Conservation (phyloP, 106 monocot genomes). For the Agapanthus africanus region DNA sequence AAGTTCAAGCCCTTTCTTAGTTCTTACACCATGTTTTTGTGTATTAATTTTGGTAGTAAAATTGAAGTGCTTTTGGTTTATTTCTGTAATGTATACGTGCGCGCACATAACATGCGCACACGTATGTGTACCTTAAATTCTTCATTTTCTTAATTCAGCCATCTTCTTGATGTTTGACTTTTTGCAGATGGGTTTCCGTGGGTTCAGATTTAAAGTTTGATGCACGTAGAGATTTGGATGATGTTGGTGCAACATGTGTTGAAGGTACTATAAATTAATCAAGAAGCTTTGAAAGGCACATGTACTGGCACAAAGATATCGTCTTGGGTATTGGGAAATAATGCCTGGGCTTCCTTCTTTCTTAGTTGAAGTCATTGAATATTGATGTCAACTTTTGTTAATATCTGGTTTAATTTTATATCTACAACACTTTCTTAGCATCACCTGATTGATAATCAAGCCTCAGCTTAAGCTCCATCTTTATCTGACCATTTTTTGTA, state of each 20-base stretch:
- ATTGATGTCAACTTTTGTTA: not conserved
- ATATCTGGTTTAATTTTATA: not conserved
- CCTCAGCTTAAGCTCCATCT: not conserved
- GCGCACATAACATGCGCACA: no score
- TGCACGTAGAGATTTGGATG: conserved; percentile 97
- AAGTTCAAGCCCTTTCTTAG: not conserved
- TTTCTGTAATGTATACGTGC: not conserved
- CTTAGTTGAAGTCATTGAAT: not conserved
- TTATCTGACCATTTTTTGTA: not conserved
- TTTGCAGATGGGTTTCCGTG: conserved; percentile 90
- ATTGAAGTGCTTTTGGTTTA: not conserved
- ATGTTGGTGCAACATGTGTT: conserved; percentile 74
- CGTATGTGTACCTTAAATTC: not conserved
- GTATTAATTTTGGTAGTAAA: not conserved
- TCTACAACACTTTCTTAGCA: not conserved
- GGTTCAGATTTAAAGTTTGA: conserved; percentile 97
- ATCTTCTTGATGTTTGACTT: not conserved
- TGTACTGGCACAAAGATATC: not conserved
- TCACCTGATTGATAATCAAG: not conserved
- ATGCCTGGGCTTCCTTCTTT: not conserved
- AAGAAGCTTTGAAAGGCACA: not conserved
- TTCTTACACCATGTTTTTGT: not conserved
- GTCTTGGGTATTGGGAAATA: not conserved
- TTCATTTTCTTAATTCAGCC: conserved; percentile 1
- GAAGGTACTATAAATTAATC: conserved; percentile 43